These are phyloP conservation scores for Eutypa lata DNA, from an alignment of 2,329 filamentous ascomycete species.

Conservation along the genomic window DNA sequence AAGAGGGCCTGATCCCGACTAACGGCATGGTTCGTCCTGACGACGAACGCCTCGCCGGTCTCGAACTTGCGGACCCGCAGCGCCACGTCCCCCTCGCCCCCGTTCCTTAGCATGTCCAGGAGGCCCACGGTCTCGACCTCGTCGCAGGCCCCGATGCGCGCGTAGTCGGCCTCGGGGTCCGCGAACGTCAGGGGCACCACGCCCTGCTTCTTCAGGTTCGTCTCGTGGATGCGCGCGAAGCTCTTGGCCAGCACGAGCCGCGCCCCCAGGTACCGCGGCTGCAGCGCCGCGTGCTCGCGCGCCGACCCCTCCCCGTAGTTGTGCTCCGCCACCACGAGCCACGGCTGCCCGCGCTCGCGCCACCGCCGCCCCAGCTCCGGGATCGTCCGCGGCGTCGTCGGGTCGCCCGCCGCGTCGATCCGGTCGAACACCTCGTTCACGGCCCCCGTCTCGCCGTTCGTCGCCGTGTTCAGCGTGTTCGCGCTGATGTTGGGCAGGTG, in stretches of 20 bases:
- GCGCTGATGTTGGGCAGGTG: conserved; percentile 96
- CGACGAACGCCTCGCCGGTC: conserved; percentile 61
- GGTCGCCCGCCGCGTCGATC: no score
- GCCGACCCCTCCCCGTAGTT: conserved; percentile 95
- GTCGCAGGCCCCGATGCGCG: conserved; percentile 78
- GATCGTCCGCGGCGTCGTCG: conserved; percentile 74
- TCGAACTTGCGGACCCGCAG: conserved; percentile 61
- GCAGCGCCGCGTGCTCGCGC: conserved; percentile 83
- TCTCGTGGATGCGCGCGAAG: conserved; percentile 92
- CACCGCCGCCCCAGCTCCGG: conserved; percentile 83
- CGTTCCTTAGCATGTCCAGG: conserved; percentile 73
- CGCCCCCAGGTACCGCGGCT: conserved; percentile 86
- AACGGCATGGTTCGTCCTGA: conserved; percentile 83
- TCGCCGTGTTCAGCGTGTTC: conserved; percentile 94
- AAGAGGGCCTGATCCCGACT: conserved; percentile 89
- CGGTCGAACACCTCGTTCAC: conserved; percentile 90
- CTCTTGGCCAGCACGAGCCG: conserved; percentile 81
- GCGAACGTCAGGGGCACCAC: conserved; percentile 91
- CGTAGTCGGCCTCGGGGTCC: conserved; percentile 78
- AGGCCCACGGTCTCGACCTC: conserved; percentile 79
- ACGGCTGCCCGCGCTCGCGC: conserved; percentile 71
- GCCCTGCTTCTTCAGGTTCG: conserved; percentile 95
- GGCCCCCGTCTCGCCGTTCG: conserved; percentile 88
- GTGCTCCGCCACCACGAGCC: conserved; percentile 95
- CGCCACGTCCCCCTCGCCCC: conserved; percentile 73